Conservation (phyloP, 768 basidiomycete genomes). For the Pisolithus sp. region DNA sequence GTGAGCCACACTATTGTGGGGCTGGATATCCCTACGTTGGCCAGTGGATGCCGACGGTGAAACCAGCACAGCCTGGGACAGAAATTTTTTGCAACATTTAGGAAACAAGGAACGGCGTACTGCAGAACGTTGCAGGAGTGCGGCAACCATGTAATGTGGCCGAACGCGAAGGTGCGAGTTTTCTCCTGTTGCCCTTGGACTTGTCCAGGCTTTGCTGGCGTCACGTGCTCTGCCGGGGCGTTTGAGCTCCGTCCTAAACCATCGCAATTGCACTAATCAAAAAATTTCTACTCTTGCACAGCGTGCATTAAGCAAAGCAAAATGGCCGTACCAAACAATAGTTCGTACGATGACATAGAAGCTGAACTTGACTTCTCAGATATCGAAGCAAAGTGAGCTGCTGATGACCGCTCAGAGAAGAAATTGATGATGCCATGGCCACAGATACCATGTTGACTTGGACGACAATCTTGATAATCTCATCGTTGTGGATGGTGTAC, state of each 20-base stretch:
- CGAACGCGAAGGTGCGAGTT: neutral
- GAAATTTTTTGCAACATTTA: slow-evolving; percentile 15
- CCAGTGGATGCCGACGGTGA: slow-evolving; percentile 2
- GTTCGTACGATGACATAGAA: slow-evolving; percentile 32
- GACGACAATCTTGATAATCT: slow-evolving; percentile 88
- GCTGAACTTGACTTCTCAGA: slow-evolving; percentile 82
- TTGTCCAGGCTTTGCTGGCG: neutral
- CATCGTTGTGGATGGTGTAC: slow-evolving; percentile 88
- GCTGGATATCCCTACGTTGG: neutral
- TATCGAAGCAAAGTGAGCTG: slow-evolving; percentile 75
- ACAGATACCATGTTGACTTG: slow-evolving; percentile 78
- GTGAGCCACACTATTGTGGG: neutral
- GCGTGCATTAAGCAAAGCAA: slow-evolving; percentile 15
- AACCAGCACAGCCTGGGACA: slow-evolving; percentile 20
- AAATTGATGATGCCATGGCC: slow-evolving; percentile 4
- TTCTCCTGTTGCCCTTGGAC: neutral
- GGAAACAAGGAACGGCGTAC: slow-evolving; percentile 14
- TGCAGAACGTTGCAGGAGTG: slow-evolving; percentile 10
- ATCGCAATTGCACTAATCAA: neutral
- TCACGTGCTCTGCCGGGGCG: slow-evolving; percentile 11
- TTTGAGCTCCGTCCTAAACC: slow-evolving; percentile 2
- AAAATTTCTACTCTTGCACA: slow-evolving; percentile 3
- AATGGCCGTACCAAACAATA: slow-evolving; percentile 41
- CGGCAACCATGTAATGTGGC: slow-evolving; percentile 16
- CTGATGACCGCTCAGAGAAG: neutral